Base-by-base conservation (phyloP, 176 grass and related monocot species). In the Saccharum spontaneum region DNA sequence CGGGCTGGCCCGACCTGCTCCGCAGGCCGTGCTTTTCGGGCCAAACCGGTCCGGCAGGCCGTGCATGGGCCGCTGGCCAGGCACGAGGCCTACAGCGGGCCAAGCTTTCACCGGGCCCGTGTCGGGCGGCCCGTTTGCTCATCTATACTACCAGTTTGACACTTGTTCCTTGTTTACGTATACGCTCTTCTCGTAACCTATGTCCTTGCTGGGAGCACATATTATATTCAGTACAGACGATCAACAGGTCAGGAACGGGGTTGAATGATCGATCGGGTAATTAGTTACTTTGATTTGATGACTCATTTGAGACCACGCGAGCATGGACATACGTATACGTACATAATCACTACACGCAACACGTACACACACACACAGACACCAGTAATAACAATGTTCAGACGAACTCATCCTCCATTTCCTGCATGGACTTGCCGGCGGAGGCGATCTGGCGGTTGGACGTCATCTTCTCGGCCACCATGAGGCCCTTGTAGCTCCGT, bases 391-490 rank as follows among this genome's bases (percentile, higher is more conserved):
- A 33, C 1, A 66, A 4, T 57, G 14, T 7, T 82, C 84, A 90
- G 48, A 90, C 88, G 76, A 99, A 99, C 30, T 99, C 97, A n/a
- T 99, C 97, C 73, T 99, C 97, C 40, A 96, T 78, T 69, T 96
- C 91, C 85, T 96, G 94, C 78, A 92, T 91, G 37, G 94, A 94
- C 79, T 91, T 96, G 84, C 84, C 92, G 63, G 91, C 82, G 10
- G 93, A 96, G 5, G 94, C 97, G 78, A 99, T 96, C 91, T 99
- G 97, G 78, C 89, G 93, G 75, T 96, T 99, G 63, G 97, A 96
- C 22, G 94, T 94, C 97, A 96, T 99, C 86, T 94, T 99, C 87
- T 99, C 94, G 44, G 91, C 85, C 40, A 96, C 91, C 94, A 99
- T 99, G 20, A 99, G 83, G 40, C 91, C 94, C 78, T 94, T 99